Conservation (phyloP, 257 asterid genomes). For the Nicotiana sylvestris region DNA sequence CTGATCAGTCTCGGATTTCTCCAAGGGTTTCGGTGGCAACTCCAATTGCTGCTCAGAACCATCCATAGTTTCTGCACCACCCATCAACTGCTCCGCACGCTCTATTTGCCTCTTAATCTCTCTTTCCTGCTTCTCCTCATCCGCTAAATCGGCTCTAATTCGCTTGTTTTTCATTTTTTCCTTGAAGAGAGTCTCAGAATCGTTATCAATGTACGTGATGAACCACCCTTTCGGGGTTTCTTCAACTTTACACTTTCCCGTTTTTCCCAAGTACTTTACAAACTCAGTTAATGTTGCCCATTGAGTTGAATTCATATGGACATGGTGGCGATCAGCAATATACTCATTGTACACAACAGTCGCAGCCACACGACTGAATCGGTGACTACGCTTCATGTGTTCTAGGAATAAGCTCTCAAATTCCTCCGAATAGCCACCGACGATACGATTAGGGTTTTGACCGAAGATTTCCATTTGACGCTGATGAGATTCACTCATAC, state of each 20-base stretch:
- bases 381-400: conserved; percentile 87
- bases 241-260: conserved; percentile 87
- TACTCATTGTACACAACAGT: conserved; percentile 95
- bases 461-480: conserved; percentile 95
- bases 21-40: conserved; percentile 33
- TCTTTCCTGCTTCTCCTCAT: conserved; percentile 88
- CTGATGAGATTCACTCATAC: conserved; percentile 93
- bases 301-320: conserved; percentile 87
- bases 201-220: conserved; percentile 82
- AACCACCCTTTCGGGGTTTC: conserved; percentile 96
- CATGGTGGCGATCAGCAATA: conserved; percentile 70
- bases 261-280: conserved; percentile 70
- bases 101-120: conserved; percentile 82
- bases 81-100: conserved; percentile 65
- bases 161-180: conserved; percentile 90
- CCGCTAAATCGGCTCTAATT: conserved; percentile 68
- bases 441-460: conserved; percentile 65
- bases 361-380: conserved; percentile 87
- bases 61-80: conserved; percentile 12
- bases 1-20: conserved; percentile 51
- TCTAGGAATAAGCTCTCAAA: conserved; percentile 65
- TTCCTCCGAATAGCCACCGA: conserved; percentile 77
- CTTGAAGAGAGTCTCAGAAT: conserved; percentile 84
- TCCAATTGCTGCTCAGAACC: conserved; percentile 26
- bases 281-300: conserved; percentile 94